Evolutionary conservation across 768 basidiomycete species (phyloP), one percentile per base, ranked within the genome.

Genomic region (Plicaturopsis crispa): DNA sequence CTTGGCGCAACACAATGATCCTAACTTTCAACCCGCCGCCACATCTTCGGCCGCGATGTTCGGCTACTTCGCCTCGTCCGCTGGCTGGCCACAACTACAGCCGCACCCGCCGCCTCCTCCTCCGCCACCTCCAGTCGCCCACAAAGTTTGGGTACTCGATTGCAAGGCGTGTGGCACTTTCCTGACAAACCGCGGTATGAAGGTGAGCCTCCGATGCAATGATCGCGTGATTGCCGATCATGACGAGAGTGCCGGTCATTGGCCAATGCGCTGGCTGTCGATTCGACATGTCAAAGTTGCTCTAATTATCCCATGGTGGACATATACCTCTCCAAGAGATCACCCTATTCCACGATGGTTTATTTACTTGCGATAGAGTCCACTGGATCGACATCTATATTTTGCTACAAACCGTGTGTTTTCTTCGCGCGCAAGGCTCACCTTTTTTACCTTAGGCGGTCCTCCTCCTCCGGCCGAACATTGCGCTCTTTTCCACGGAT

Each of bases 181-280:
- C 52, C 59, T 90, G 34, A 84, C 86, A 12, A 88, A 90, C 55
- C 73, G 87, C 19, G 87, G 80, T 40, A 90, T 90, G 87, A 84
- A 84, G 72, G 84, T 77, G 48, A 56, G 70, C n/a, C n/a, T n/a
- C 49, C 16, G 11, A 36, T 38, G 12, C 26, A 14, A 16, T 14
- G 11, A 12, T 35, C 11, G 13, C 16, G 26, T 12, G 24, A 22
- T 18, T 7, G 18, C 17, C 12, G 19, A 14, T 5, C n/a, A n/a
- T n/a, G n/a, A n/a, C n/a, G n/a, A n/a, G n/a, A n/a, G n/a, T n/a
- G n/a, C n/a, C 14, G 14, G 14, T 28, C 26, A 8, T 14, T 28
- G 10, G 14, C 26, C 26, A 28, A 8, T 28, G 10, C 26, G 14
- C 10, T 14, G 14, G 8, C 26, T 28, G 8, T 28, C 14, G 10